Evolutionary conservation across 1,284 basidiomycete genomes (phyloP).

Genomic region (Ustilago curta): DNA sequence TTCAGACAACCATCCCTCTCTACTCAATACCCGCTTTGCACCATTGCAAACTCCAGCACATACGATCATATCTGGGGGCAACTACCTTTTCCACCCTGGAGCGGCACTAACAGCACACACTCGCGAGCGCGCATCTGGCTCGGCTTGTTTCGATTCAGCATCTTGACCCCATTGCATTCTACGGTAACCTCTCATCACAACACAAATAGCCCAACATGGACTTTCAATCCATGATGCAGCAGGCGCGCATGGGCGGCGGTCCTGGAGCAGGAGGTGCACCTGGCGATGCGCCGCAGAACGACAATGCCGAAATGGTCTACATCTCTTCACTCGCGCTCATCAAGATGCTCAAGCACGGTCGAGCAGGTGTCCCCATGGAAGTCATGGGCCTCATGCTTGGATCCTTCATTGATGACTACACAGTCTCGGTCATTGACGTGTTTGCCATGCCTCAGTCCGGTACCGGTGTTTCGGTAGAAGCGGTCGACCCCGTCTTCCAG

Average conservation of each 20-base stretch:
- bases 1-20: neutral
- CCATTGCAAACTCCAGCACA: neutral
- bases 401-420: constrained; percentile 97
- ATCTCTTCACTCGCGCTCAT: constrained; percentile 67
- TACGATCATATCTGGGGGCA: too few relatives aligned
- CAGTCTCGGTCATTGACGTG: constrained; percentile 88
- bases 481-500: constrained; percentile 99
- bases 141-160: too few relatives aligned
- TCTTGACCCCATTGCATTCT: too few relatives aligned
- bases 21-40: neutral
- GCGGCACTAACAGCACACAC: neutral
- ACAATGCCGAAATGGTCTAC: constrained; percentile 69
- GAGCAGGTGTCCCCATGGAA: constrained; percentile 99
- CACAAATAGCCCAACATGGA: constrained; percentile 47
- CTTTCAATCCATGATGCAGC: constrained; percentile 63
- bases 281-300: constrained; percentile 70
- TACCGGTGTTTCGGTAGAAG: constrained; percentile 97
- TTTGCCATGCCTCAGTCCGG: constrained; percentile 99
- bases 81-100: neutral
- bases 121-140: neutral
- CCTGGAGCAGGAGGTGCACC: constrained; percentile 35
- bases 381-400: constrained; percentile 99
- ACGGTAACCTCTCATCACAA: neutral
- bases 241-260: constrained; percentile 60
- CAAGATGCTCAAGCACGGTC: constrained; percentile 97